Evolutionary conservation across 2,329 filamentous ascomycete genomes (phyloP), one percentile per base, ranked within the genome.

Genomic region (Lizonia empirigonia): DNA sequence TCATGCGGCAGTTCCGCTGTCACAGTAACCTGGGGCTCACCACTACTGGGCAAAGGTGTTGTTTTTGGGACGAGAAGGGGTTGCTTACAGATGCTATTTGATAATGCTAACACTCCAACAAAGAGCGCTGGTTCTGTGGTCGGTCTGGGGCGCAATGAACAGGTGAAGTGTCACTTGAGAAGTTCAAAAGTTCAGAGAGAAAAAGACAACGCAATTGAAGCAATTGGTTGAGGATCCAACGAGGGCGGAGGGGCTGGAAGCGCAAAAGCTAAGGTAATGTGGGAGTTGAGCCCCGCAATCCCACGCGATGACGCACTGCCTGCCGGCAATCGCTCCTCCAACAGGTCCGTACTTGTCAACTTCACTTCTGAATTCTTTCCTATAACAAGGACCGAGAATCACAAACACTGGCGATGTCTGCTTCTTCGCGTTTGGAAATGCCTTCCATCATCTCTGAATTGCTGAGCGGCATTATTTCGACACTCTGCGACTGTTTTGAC

Each of bases 1-100:
- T 41, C 39, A 49, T 40, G 44, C 23, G 16, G 44, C 26, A 44
- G 34, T 33, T 18, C 30, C 24, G n/a, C 34, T 32, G 36, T n/a
- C 7, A 13, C 32, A 18, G 16, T 23, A 33, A 32, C 35, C 38
- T 15, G 8, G 44, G 12, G 33, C 39, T 40, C 39, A 39, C 34
- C 27, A 45, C 6, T 18, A 34, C 19, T 16, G 18, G 18, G 41
- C 45, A 30, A 37, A 34, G 30, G 7, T 32, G 29, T 40, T 45
- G 36, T 40, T 54, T 49, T 36, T 29, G 22, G n/a, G 27, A 35
- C 12, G 20, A 7, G 39, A 23, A 10, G 40, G 20, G 45, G 16
- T 22, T n/a, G 27, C 45, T 54, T 50, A 54, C 51, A 50, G 45
- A 47, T 45, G 35, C 41, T 46, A 22, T 42, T 29, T 34, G 38